These are phyloP conservation scores for Lichtheimia ornata DNA, from an alignment of 371 early-diverging fungal genomes.

Conservation along the genomic window DNA sequence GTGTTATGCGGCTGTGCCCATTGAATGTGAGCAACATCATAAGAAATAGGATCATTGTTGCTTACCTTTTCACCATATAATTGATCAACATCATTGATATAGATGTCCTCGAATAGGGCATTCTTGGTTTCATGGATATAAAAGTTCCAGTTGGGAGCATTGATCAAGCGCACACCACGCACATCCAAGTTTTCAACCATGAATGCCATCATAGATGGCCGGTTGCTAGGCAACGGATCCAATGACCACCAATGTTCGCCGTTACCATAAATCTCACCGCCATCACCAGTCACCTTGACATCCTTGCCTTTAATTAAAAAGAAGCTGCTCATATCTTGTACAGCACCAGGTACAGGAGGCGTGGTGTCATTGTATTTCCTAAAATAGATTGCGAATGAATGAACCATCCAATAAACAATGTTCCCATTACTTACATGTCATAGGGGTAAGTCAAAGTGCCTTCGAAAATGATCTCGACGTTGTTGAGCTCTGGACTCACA, in stretches of 20 bases:
- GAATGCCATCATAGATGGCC: slow-evolving; percentile 23
- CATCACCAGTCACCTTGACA: slow-evolving; percentile 18
- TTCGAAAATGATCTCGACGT: slow-evolving; percentile 18
- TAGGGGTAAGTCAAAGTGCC: slow-evolving; percentile 13
- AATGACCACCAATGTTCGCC: slow-evolving; percentile 20
- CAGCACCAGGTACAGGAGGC: slow-evolving; percentile 11
- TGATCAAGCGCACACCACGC: slow-evolving; percentile 9
- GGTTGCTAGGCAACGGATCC: slow-evolving; percentile 17
- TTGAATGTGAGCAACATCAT: too few species aligned
- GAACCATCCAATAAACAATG: too few species aligned
- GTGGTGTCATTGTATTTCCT: slow-evolving; percentile 15
- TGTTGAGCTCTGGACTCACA: slow-evolving; percentile 12
- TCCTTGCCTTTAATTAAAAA: slow-evolving; percentile 18
- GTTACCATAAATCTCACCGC: slow-evolving; percentile 18
- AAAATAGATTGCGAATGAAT: not conserved
- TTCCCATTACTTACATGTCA: slow-evolving; percentile 4
- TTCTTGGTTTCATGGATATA: slow-evolving; percentile 18
- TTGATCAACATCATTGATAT: slow-evolving; percentile 15
- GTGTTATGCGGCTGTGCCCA: slow-evolving; percentile 17
- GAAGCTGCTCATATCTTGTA: slow-evolving; percentile 18
- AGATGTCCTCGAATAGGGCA: slow-evolving; percentile 19
- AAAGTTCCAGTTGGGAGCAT: slow-evolving; percentile 25
- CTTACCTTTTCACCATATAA: slow-evolving; percentile 8
- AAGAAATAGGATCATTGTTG: too few species aligned
- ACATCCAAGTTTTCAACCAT: slow-evolving; percentile 17